Evolutionary conservation across 495 filamentous ascomycete genomes (phyloP).

Genomic region (Xylaria flabelliformis): DNA sequence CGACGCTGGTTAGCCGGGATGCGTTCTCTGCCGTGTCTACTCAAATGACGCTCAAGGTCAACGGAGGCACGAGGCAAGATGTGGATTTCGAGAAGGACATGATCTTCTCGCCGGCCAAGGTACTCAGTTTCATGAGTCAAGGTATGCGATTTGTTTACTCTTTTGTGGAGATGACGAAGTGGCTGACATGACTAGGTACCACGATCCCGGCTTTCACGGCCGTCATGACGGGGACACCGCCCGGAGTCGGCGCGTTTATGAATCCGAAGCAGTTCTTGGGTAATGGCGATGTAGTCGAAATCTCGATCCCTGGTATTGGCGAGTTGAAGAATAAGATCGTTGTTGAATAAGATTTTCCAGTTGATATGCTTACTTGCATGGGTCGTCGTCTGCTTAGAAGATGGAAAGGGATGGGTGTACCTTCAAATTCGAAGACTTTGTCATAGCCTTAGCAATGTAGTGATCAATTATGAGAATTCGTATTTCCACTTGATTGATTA

Average conservation of each 20-base stretch:
- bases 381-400: background rate
- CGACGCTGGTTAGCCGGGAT: constrained; percentile 41
- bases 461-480: background rate
- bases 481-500: background rate
- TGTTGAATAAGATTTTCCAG: constrained; percentile 34
- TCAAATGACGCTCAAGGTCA: constrained; percentile 44
- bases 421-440: background rate
- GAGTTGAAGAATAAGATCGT: constrained; percentile 42
- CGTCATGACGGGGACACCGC: constrained; percentile 53
- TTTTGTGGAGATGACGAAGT: background rate
- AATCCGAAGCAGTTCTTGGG: constrained; percentile 42
- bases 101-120: constrained; percentile 41
- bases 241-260: constrained; percentile 48
- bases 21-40: constrained; percentile 3
- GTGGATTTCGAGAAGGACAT: constrained; percentile 41
- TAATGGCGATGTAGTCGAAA: constrained; percentile 50
- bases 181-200: constrained; percentile 28
- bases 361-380: background rate
- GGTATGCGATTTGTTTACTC: constrained; percentile 30
- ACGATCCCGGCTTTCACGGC: constrained; percentile 45
- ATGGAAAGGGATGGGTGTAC: background rate
- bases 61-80: constrained; percentile 48
- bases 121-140: constrained; percentile 41
- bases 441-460: background rate
- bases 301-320: constrained; percentile 43